These are phyloP conservation scores for Eustoma russellianum DNA, from an alignment of 257 asterid species.

Conservation along the genomic window DNA sequence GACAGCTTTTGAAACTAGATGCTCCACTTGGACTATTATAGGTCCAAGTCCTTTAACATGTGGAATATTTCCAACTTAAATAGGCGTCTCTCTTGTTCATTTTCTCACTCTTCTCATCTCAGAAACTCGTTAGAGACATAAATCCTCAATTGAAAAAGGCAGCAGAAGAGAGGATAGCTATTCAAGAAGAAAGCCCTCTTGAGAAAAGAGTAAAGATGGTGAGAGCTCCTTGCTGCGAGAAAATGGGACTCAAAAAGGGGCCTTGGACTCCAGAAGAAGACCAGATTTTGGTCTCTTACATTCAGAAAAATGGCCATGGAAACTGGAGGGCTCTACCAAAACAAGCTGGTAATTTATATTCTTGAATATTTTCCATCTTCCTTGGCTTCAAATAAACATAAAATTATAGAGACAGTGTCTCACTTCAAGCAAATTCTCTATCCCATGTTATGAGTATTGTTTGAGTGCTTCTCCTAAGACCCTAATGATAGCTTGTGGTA, in stretches of 20 bases:
- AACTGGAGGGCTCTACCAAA: conserved; percentile 88
- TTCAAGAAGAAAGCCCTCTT: not conserved
- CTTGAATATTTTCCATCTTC: no score
- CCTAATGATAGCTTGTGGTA: no score
- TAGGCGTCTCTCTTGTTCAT: conserved; percentile 24
- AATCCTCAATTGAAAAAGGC: not conserved
- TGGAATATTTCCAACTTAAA: conserved; percentile 24
- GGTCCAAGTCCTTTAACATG: no score
- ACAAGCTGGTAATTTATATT: conserved; percentile 44
- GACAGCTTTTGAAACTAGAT: conserved; percentile 21
- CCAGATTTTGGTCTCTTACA: conserved; percentile 31
- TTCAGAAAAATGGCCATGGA: conserved; percentile 49
- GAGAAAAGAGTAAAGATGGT: conserved; percentile 35
- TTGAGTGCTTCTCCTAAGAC: no score
- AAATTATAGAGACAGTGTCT: no score
- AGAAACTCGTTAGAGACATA: not conserved
- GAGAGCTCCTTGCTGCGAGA: conserved; percentile 86
- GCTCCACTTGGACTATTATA: conserved; percentile 17
- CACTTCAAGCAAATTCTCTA: no score
- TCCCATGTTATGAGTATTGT: no score
- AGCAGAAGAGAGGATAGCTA: not conserved
- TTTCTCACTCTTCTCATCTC: conserved; percentile 12
- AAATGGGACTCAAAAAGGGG: conserved; percentile 74
- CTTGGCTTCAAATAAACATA: no score
- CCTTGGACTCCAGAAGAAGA: conserved; percentile 86